Conservation (phyloP, 1,284 basidiomycete species). For the Coriolopsis trogii region DNA sequence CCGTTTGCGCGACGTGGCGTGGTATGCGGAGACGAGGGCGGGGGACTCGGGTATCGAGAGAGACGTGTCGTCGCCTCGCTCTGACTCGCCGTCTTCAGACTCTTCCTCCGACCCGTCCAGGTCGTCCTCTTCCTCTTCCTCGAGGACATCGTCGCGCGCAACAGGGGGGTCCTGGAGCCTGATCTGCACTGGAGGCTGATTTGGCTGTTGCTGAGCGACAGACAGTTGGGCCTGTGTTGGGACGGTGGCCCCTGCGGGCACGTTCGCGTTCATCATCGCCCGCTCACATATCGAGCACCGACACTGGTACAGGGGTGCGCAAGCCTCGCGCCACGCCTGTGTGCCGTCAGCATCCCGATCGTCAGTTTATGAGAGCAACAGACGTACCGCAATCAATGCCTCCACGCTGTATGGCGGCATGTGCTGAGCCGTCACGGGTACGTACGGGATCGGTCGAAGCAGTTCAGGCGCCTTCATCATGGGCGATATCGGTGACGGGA, state of each 20-base stretch:
- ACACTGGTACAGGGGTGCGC: conserved; percentile 69
- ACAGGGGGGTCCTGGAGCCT: conserved; percentile 19
- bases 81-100: conserved; percentile 27
- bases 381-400: conserved; percentile 51
- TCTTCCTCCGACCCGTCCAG: conserved; percentile 24
- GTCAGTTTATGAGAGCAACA: too few relatives aligned
- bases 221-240: conserved; percentile 20
- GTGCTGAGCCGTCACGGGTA: conserved; percentile 61
- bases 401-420: conserved; percentile 65
- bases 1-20: conserved; percentile 25
- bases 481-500: conserved; percentile 51
- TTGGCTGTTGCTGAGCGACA: conserved; percentile 19
- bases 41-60: conserved; percentile 18
- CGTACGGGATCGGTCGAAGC: conserved; percentile 65
- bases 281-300: conserved; percentile 71
- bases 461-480: conserved; percentile 59
- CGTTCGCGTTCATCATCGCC: conserved; percentile 50
- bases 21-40: conserved; percentile 8
- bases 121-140: conserved; percentile 25
- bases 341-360: too few relatives aligned
- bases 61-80: conserved; percentile 20
- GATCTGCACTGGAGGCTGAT: conserved; percentile 23
- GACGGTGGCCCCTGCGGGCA: conserved; percentile 36
- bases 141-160: conserved; percentile 12
- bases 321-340: conserved; percentile 77